A percentile compares a stretch with the other conserved stretches of the same genome.
Evolutionary conservation across 2,329 filamentous ascomycete species (phyloP).

Genomic region (Paecilomyces dactylethromorphus): DNA sequence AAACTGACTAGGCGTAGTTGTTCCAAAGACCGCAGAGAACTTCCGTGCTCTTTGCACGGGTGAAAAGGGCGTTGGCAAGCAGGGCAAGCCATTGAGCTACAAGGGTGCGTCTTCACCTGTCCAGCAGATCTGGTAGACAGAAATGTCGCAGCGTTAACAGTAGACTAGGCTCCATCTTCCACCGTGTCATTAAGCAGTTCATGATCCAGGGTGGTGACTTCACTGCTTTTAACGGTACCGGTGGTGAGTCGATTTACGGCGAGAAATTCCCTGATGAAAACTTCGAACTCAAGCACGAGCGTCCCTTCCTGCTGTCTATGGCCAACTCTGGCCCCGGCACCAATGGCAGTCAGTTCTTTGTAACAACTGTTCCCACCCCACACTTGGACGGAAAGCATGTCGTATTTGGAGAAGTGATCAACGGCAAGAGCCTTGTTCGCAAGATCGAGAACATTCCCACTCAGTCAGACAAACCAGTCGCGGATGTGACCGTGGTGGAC

Average conservation of each 20-base stretch:
- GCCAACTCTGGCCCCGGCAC: slow-evolving; percentile 93
- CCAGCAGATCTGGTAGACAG: background rate
- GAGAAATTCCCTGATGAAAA: slow-evolving; percentile 97
- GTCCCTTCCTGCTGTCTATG: slow-evolving; percentile 92
- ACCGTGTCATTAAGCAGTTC: slow-evolving; percentile 96
- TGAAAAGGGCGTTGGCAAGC: slow-evolving; percentile 78
- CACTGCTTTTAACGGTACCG: slow-evolving; percentile 87
- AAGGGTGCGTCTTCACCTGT: slow-evolving; percentile 50
- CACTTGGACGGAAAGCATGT: slow-evolving; percentile 96
- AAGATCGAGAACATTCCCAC: slow-evolving; percentile 81
- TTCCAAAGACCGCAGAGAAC: slow-evolving; percentile 94
- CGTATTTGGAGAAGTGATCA: slow-evolving; percentile 90
- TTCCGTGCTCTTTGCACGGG: slow-evolving; percentile 92
- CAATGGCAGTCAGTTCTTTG: slow-evolving; percentile 97
- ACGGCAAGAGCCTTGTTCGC: slow-evolving; percentile 83
- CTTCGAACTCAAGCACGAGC: slow-evolving; percentile 85
- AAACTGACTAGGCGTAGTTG: slow-evolving; percentile 55
- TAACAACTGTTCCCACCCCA: slow-evolving; percentile 90
- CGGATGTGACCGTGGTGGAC: slow-evolving; percentile 69
- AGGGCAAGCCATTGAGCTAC: slow-evolving; percentile 82
- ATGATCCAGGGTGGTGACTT: slow-evolving; percentile 99
- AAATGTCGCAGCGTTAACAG: background rate
- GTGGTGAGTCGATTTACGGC: slow-evolving; percentile 95
- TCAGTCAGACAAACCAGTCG: slow-evolving; percentile 67
- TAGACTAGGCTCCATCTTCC: slow-evolving; percentile 68